Base-by-base conservation (phyloP, 352 stramenopile genomes). In the Phytophthora fragariae region DNA sequence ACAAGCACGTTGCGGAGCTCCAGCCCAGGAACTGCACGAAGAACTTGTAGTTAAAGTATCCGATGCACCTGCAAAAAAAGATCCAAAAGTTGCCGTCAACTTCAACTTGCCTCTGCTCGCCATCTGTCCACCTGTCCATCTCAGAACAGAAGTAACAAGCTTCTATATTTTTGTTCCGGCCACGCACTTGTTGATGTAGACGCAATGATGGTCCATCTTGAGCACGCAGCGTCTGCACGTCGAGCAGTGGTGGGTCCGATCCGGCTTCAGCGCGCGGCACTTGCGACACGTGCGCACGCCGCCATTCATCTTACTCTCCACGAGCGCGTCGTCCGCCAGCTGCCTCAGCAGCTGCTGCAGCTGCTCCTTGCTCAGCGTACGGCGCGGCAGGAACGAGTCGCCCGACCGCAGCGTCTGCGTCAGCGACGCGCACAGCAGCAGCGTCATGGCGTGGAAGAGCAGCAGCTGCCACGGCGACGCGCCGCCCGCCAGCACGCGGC, bases 31-130 rank as follows among this genome's bases (percentile, higher is more conserved):
- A 97, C 56, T 89, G 82, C 54, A 97, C 68, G 64, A 97, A 97
- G 68, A 91, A 95, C 78, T 97, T 97, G 85, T 97, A 97, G 77
- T 97, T 97, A 75, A 91, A 88, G 72, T 91, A 93, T 10, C 90
- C 90, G 67, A 97, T 95, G 73, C 90, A 96, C 54, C 88, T 95
- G 59, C 29, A 55, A 21, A 35, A 55, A 21, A 35, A 10, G 33
- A 14, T 44, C 7, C 29, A 56, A 64, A 19, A 41, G 9, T 59
- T 54, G n/a, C 15, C 31, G 53, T 65, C 37, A 70, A 46, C 47
- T 70, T 65, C 55, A 62, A 57, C 52, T 39, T 65, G 47, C 33
- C 37, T 27, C 24, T 27, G 24, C 24, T 27, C 24, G 24, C 24
- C 24, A 41, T 21, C 19, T 57, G 29, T 47, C 35, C 35, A 14